Base-by-base conservation (phyloP, 2,329 filamentous ascomycete species). In the Colletotrichum zoysiae region DNA sequence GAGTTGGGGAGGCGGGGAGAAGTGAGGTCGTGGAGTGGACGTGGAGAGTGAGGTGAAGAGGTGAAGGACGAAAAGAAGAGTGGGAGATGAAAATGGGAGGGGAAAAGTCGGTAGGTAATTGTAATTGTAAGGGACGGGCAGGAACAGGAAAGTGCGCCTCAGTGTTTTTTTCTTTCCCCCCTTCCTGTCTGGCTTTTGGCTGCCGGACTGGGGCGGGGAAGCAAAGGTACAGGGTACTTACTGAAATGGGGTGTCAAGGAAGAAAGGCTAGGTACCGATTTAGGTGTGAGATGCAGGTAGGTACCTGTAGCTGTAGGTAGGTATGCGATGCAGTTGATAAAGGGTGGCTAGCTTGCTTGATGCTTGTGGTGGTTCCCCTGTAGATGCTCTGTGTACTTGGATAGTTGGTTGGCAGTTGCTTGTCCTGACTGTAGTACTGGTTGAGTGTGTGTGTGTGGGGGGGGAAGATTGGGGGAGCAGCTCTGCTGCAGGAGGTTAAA, bases 1-100 rank as follows among this genome's bases (percentile, higher is more conserved):
- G 76, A 76, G 75, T 75, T 71, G 67, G 71, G 70, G 70, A 71
- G 65, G 74, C 67, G 73, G 50, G 71, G 64, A 75, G 73, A 71
- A 70, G 71, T 65, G 69, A 67, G 72, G 71, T 74, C 69, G 55
- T 58, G n/a, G 35, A 58, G 56, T 57, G 63, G 70, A 71, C 67
- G 65, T 68, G 76, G 77, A 75, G 74, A 75, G 74, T 74, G 75
- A 71, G 73, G 70, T 65, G 68, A 70, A 72, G 70, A 58, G 56
- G 56, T 58, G 56, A 58, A 58, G 56, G 64, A 70, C 57, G 70
- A 67, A 73, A 67, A 67, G 70, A 75, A 74, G 71, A 67, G 65
- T 66, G 61, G 70, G 75, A 77, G 77, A 78, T 77, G 75, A 78
- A 76, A 76, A 77, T 79, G 76, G 77, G 72, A 67, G 67, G 57